Conservation (phyloP, 306 rosid species). For the Cotoneaster glaucophyllus region DNA sequence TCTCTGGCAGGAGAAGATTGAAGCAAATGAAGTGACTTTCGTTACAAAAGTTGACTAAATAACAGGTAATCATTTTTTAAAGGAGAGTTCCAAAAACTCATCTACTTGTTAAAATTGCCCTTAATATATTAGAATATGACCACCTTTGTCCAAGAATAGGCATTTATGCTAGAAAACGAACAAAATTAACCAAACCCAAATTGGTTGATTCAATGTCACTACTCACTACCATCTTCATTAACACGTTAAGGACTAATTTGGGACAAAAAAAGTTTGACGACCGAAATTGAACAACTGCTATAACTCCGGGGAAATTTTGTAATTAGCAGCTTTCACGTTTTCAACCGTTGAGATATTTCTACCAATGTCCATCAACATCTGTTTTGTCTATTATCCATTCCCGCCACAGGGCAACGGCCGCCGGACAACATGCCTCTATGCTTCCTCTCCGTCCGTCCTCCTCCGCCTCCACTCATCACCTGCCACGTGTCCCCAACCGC, state of each 20-base stretch:
- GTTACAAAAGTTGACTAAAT: too few species aligned
- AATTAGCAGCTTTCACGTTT: not conserved
- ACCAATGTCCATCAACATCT: not conserved
- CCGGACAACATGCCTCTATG: constrained; percentile 34
- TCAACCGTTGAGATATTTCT: not conserved
- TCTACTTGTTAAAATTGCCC: too few species aligned
- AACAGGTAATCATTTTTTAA: too few species aligned
- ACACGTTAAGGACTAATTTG: too few species aligned
- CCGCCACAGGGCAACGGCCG: constrained; percentile 28
- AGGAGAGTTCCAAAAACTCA: too few species aligned
- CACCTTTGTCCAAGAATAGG: too few species aligned
- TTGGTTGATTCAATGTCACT: too few species aligned
- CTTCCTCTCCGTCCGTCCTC: constrained; percentile 38
- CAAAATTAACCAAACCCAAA: too few species aligned
- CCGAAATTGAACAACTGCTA: not conserved
- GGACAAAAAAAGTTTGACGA: too few species aligned
- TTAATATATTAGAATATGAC: too few species aligned
- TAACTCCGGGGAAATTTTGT: not conserved
- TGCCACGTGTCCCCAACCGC: constrained; percentile 40
- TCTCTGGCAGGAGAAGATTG: constrained; percentile 13
- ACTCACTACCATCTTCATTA: too few species aligned
- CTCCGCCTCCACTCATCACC: constrained; percentile 41
- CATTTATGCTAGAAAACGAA: too few species aligned
- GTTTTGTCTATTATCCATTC: constrained; percentile 33
- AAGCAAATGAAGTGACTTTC: not conserved